Percentiles rank a stretch among this genome's conserved stretches.
Evolutionary conservation across 78 protist genomes (phyloP).

Genomic region (Dictyostelium capitatum): DNA sequence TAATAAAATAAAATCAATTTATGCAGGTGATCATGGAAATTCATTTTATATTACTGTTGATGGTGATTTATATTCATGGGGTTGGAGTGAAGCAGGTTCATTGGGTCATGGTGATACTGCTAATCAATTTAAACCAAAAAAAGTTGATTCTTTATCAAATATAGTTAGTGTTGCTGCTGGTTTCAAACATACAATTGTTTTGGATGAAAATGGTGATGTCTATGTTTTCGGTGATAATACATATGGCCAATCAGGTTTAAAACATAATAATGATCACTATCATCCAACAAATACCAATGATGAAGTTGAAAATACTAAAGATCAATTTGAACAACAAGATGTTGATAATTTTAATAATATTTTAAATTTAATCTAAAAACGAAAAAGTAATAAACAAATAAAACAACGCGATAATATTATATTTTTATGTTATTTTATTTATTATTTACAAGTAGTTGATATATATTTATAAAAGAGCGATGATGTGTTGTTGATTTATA

Average conservation of each 20-base stretch:
- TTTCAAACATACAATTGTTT: conserved; percentile 20
- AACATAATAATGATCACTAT: background rate
- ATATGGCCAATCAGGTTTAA: conserved; percentile 15
- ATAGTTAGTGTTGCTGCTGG: background rate
- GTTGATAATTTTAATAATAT: background rate
- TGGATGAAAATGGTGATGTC: background rate
- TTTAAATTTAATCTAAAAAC: too few species aligned
- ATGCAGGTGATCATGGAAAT: conserved; percentile 29
- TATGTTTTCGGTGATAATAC: conserved; percentile 35
- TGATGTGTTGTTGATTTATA: conserved; percentile 15
- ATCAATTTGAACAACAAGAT: background rate
- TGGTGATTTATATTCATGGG: conserved; percentile 13
- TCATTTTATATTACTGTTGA: background rate
- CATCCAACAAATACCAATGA: too few species aligned
- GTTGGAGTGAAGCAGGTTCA: conserved; percentile 1
- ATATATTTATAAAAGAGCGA: background rate
- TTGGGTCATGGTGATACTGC: background rate
- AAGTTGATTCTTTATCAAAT: background rate
- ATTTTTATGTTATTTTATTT: background rate
- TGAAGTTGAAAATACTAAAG: background rate
- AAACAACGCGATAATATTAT: too few species aligned
- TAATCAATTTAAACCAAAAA: background rate
- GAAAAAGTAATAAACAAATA: too few species aligned
- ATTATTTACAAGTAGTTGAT: background rate
- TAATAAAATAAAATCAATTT: conserved; percentile 5